Evolutionary conservation across 2,329 filamentous ascomycete species (phyloP).

Genomic region (Aspergillus ruber): DNA sequence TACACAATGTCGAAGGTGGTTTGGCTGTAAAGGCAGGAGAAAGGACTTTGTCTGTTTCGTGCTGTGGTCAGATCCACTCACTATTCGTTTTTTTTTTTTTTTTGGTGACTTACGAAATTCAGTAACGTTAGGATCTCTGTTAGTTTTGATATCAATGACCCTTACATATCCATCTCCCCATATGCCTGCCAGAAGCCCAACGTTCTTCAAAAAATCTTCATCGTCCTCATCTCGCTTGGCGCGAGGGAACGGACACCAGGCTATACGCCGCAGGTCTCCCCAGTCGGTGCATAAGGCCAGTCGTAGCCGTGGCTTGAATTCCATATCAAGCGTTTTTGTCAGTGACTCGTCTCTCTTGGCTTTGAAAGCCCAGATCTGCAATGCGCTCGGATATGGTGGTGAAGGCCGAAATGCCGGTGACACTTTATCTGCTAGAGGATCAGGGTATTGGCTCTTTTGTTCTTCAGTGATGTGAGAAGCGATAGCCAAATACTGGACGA

Average conservation of each 20-base stretch:
- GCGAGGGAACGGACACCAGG: conserved; percentile 50
- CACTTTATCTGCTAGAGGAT: conserved; percentile 24
- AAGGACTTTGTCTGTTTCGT: conserved; percentile 35
- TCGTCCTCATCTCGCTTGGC: conserved; percentile 24
- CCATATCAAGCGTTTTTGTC: conserved; percentile 39
- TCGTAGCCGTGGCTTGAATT: conserved; percentile 39
- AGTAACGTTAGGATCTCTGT: conserved; percentile 16
- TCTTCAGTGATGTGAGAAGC: conserved; percentile 33
- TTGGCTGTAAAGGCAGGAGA: conserved; percentile 46
- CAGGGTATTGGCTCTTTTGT: conserved; percentile 27
- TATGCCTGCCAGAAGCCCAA: conserved; percentile 52
- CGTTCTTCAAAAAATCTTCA: conserved; percentile 19
- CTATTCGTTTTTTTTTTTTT: not conserved
- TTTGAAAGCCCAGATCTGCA: conserved; percentile 56
- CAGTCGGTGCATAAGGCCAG: conserved; percentile 52
- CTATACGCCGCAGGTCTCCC: conserved; percentile 49
- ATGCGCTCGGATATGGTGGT: conserved; percentile 41
- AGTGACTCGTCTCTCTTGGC: conserved; percentile 24
- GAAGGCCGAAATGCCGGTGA: conserved; percentile 48
- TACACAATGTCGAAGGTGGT: conserved; percentile 49
- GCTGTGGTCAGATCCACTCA: not conserved
- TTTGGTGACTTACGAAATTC: conserved; percentile 26
- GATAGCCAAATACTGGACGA: conserved; percentile 53
- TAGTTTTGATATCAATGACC: conserved; percentile 46
- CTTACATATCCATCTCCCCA: conserved; percentile 54